These are phyloP conservation scores for Astraeus odoratus DNA, from an alignment of 768 basidiomycete species.

Conservation along the genomic window DNA sequence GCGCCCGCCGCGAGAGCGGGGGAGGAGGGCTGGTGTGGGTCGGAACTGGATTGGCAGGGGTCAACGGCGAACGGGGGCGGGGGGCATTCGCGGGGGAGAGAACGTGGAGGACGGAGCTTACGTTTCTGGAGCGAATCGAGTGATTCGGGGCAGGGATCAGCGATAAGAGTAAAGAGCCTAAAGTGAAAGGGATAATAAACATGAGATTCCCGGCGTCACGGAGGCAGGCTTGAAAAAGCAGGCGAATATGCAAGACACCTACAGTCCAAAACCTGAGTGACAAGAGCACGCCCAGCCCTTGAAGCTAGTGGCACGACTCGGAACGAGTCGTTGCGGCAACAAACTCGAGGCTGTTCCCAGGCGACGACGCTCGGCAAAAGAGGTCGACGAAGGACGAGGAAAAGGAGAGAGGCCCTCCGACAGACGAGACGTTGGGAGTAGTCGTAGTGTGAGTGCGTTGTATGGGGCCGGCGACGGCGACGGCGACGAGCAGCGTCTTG, in stretches of 20 bases:
- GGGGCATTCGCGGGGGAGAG: neutral
- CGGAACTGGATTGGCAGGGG: neutral
- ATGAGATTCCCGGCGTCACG: constrained; percentile 11
- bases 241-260: too few species aligned
- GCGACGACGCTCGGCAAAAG: constrained; percentile 7
- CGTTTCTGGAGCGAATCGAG: constrained; percentile 11
- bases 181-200: constrained; percentile 7
- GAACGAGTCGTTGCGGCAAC: constrained; percentile 14
- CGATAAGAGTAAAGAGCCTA: constrained; percentile 11
- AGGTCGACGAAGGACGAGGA: neutral
- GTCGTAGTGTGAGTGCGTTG: neutral
- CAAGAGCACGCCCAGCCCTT: too few species aligned
- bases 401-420: neutral
- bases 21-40: neutral
- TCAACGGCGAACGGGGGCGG: neutral
- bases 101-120: constrained; percentile 3
- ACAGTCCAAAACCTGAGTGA: too few species aligned
- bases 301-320: too few species aligned
- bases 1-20: constrained; percentile 7
- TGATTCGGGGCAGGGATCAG: constrained; percentile 11
- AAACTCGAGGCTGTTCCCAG: constrained; percentile 18
- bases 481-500: neutral
- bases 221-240: neutral
- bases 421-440: neutral
- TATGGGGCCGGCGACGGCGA: neutral